These are phyloP conservation scores for Penicillium verrucosum DNA, from an alignment of 2,329 filamentous ascomycete genomes.

Conservation along the genomic window DNA sequence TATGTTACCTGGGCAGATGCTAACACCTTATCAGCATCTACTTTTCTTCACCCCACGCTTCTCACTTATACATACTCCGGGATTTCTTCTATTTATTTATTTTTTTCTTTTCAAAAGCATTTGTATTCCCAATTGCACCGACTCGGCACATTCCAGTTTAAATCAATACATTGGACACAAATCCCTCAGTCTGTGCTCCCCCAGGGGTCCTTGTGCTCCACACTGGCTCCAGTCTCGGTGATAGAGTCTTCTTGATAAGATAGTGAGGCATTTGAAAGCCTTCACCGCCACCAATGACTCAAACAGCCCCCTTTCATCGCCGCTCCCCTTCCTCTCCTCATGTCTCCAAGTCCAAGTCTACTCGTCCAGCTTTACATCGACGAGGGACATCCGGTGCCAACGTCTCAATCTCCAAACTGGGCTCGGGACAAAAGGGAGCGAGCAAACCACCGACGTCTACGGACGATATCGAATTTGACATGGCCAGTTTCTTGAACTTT, in stretches of 20 bases:
- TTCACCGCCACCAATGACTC: slow-evolving; percentile 40
- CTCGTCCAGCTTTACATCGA: slow-evolving; percentile 34
- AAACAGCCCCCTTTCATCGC: slow-evolving; percentile 30
- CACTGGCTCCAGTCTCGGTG: slow-evolving; percentile 19
- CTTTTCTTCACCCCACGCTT: not conserved
- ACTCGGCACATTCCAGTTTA: slow-evolving; percentile 1
- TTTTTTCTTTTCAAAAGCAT: not conserved
- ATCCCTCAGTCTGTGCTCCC: slow-evolving; percentile 31
- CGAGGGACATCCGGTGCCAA: slow-evolving; percentile 31
- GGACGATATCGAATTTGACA: slow-evolving; percentile 32
- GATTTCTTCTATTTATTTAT: not conserved
- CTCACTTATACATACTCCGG: slow-evolving; percentile 3
- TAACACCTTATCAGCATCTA: slow-evolving; percentile 17
- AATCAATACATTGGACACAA: slow-evolving; percentile 15
- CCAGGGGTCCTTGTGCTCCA: slow-evolving; percentile 29
- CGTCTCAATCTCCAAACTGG: slow-evolving; percentile 34
- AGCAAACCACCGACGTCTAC: slow-evolving; percentile 19
- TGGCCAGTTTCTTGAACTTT: slow-evolving; percentile 47
- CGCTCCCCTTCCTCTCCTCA: slow-evolving; percentile 33
- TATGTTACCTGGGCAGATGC: not conserved
- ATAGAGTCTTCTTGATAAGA: slow-evolving; percentile 17
- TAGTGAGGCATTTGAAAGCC: slow-evolving; percentile 25
- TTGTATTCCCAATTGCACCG: slow-evolving; percentile 1
- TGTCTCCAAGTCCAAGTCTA: slow-evolving; percentile 31
- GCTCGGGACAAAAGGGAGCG: slow-evolving; percentile 26